Evolutionary conservation across 768 basidiomycete genomes (phyloP).

Genomic region (Mycena floridula): DNA sequence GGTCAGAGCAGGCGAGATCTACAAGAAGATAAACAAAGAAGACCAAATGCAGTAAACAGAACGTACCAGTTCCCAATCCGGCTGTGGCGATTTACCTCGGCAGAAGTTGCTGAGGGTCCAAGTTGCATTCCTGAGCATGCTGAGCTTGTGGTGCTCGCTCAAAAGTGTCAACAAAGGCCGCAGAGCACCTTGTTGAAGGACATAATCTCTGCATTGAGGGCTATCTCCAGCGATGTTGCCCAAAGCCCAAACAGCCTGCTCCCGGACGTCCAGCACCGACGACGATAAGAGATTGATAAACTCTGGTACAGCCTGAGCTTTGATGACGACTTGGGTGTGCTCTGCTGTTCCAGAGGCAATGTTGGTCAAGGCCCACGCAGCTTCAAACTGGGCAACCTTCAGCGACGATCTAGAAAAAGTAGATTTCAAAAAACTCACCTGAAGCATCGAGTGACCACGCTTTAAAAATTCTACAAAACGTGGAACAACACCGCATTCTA

Average conservation of each 20-base stretch:
- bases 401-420: slow-evolving; percentile 3
- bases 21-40: slow-evolving; percentile 13
- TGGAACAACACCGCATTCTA: slow-evolving; percentile 94
- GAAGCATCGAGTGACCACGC: slow-evolving; percentile 76
- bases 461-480: slow-evolving; percentile 95
- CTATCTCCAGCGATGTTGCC: slow-evolving; percentile 99
- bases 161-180: slow-evolving; percentile 84
- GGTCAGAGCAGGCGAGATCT: slow-evolving; percentile 98
- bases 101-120: slow-evolving; percentile 99
- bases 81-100: slow-evolving; percentile 95
- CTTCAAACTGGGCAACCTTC: slow-evolving; percentile 67
- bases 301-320: slow-evolving; percentile 89
- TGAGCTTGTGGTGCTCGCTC: slow-evolving; percentile 97
- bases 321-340: slow-evolving; percentile 97
- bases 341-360: slow-evolving; percentile 98
- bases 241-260: slow-evolving; percentile 99
- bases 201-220: slow-evolving; percentile 95
- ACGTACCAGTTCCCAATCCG: slow-evolving; percentile 92
- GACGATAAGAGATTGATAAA: slow-evolving; percentile 96
- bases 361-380: slow-evolving; percentile 97
- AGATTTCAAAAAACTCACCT: slow-evolving; percentile 38
- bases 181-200: slow-evolving; percentile 88
- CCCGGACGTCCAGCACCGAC: slow-evolving; percentile 92
- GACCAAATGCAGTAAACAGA: slow-evolving; percentile 6
- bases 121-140: slow-evolving; percentile 97